phyloP scores from a whole-genome alignment of 2,329 filamentous ascomycete genomes.

The Triangularia setosa region DNA sequence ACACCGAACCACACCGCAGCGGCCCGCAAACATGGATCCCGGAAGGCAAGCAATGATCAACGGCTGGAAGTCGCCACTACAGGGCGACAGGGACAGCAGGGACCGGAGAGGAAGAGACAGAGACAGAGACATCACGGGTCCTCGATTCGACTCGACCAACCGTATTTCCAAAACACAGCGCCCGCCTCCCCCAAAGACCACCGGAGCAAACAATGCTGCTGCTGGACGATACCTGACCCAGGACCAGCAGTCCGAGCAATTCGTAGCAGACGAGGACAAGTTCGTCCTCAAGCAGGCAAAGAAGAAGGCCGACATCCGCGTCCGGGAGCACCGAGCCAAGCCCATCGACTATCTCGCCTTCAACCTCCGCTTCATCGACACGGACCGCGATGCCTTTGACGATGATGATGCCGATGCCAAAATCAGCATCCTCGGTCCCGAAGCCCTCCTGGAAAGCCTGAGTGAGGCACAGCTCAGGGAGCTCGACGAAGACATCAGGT shows the following conservation, averaged over 20 bases:
- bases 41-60: conserved; percentile 52
- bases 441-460: conserved; percentile 73
- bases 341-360: conserved; percentile 93
- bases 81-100: conserved; percentile 22
- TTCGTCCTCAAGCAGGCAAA: conserved; percentile 97
- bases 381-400: conserved; percentile 79
- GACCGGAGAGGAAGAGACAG: conserved; percentile 43
- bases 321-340: conserved; percentile 84
- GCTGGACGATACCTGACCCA: conserved; percentile 56
- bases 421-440: conserved; percentile 74
- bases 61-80: conserved; percentile 39
- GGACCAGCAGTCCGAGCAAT: conserved; percentile 74
- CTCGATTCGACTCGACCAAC: conserved; percentile 51
- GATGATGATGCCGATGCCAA: conserved; percentile 72
- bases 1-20: background rate
- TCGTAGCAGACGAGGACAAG: conserved; percentile 90
- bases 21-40: conserved; percentile 47
- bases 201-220: background rate
- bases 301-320: conserved; percentile 94
- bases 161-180: conserved; percentile 53
- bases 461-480: conserved; percentile 64
- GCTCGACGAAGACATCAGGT: conserved; percentile 74
- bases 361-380: conserved; percentile 82
- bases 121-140: conserved; percentile 50
- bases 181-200: conserved; percentile 28